phyloP scores from a whole-genome alignment of 495 filamentous ascomycete species.

The Penicillium maclennaniae region DNA sequence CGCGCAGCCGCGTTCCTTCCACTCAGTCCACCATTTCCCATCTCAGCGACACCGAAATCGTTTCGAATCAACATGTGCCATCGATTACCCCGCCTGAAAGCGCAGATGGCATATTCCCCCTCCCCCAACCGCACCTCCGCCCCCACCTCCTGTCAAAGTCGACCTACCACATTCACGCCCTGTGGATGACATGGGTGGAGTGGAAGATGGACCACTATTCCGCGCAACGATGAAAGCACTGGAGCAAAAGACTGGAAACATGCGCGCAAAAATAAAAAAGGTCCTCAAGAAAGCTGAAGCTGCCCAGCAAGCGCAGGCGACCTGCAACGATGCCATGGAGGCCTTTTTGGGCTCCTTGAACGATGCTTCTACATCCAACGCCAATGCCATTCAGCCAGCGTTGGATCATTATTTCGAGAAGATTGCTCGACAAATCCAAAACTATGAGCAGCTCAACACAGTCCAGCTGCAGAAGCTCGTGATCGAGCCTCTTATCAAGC shows the following conservation, averaged over 20 bases:
- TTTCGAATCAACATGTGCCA: constrained; percentile 50
- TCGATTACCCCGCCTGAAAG: constrained; percentile 60
- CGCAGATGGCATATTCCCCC: constrained; percentile 44
- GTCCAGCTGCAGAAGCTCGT: constrained; percentile 83
- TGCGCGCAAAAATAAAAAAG: constrained; percentile 91
- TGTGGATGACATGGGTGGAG: constrained; percentile 78
- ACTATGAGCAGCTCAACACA: constrained; percentile 81
- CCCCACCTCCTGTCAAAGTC: constrained; percentile 63
- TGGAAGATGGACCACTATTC: constrained; percentile 93
- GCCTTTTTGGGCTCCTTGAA: constrained; percentile 83
- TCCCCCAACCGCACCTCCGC: constrained; percentile 39
- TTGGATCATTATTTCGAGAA: constrained; percentile 98
- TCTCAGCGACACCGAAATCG: constrained; percentile 59
- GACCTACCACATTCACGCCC: constrained; percentile 84
- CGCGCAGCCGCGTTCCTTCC: constrained; percentile 75
- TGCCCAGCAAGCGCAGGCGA: constrained; percentile 70
- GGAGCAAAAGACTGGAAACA: constrained; percentile 95
- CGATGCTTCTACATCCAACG: constrained; percentile 86
- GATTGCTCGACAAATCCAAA: constrained; percentile 84
- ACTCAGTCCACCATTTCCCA: constrained; percentile 76
- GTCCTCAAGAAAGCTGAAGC: constrained; percentile 88
- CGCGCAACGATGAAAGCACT: constrained; percentile 94
- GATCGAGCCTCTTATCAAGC: constrained; percentile 85
- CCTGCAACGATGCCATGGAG: constrained; percentile 78
- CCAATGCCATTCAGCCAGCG: constrained; percentile 90